phyloP scores from a whole-genome alignment of 2,329 filamentous ascomycete species.

The Penicillium italicum region DNA sequence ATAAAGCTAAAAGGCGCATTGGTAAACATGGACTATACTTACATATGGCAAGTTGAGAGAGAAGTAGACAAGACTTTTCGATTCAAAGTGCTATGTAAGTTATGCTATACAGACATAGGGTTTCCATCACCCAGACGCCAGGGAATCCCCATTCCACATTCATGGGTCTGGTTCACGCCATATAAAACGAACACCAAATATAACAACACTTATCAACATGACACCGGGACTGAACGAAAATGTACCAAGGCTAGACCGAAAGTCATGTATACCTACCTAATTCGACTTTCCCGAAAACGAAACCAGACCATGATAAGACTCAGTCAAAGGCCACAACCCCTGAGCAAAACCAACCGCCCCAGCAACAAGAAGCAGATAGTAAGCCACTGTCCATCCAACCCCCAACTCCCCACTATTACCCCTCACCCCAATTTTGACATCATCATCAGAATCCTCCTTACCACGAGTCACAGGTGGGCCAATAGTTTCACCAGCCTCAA shows the following conservation, averaged over 20 bases:
- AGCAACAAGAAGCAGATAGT: constrained; percentile 71
- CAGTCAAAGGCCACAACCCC: constrained; percentile 68
- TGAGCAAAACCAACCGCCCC: constrained; percentile 71
- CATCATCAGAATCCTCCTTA: constrained; percentile 38
- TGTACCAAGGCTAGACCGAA: not conserved
- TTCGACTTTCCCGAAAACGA: constrained; percentile 24
- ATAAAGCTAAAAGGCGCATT: not conserved
- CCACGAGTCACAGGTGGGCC: constrained; percentile 35
- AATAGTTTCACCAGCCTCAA: constrained; percentile 53
- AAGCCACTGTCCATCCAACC: constrained; percentile 67
- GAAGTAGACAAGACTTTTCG: not conserved
- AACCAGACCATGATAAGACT: constrained; percentile 42
- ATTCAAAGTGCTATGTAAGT: no score
- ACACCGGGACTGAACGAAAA: not conserved
- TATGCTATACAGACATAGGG: not conserved
- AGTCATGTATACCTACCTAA: not conserved
- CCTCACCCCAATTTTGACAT: constrained; percentile 23
- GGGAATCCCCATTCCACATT: no score
- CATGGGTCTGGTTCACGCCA: not conserved
- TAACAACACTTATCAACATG: not conserved
- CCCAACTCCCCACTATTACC: constrained; percentile 34
- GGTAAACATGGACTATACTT: not conserved
- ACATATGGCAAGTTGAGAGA: not conserved
- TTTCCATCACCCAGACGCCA: not conserved
- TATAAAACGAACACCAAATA: not conserved